A percentile compares a stretch with the other conserved stretches of the same genome.
These are phyloP conservation scores for Zangia roseola DNA, from an alignment of 768 basidiomycete genomes.

Conservation along the genomic window DNA sequence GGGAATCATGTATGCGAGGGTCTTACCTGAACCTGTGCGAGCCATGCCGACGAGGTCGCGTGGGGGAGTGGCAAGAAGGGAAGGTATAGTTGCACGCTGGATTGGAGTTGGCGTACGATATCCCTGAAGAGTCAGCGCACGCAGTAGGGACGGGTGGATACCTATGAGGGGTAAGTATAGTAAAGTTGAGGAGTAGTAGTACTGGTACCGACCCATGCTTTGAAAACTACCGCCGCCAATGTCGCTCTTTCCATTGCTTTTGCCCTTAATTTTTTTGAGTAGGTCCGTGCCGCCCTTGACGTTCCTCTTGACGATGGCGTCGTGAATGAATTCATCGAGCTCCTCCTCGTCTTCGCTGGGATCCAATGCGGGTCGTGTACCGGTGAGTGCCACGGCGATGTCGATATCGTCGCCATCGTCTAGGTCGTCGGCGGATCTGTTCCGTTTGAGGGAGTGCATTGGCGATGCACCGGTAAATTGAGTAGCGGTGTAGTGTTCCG, in stretches of 20 bases:
- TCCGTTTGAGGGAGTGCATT: constrained; percentile 34
- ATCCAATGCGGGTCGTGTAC: constrained; percentile 35
- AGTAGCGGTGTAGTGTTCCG: background rate
- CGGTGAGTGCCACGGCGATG: constrained; percentile 60
- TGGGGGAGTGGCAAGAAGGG: constrained; percentile 79
- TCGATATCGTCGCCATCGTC: constrained; percentile 49
- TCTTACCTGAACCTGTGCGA: constrained; percentile 96
- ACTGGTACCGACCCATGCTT: constrained; percentile 81
- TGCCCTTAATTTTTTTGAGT: constrained; percentile 76
- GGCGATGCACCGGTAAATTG: constrained; percentile 19
- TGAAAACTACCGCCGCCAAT: constrained; percentile 95
- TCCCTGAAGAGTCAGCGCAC: constrained; percentile 86
- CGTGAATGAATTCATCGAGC: constrained; percentile 61
- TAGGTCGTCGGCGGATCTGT: constrained; percentile 17
- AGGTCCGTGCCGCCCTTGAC: constrained; percentile 73
- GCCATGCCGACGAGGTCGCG: constrained; percentile 98
- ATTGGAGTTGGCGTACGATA: constrained; percentile 96
- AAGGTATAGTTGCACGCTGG: constrained; percentile 86
- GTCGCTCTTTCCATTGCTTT: constrained; percentile 70
- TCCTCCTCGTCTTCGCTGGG: constrained; percentile 40
- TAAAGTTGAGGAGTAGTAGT: background rate
- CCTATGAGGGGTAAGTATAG: constrained; percentile 42
- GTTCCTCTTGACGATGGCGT: constrained; percentile 70
- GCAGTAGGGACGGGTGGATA: constrained; percentile 77
- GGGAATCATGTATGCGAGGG: constrained; percentile 93